A percentile compares a stretch with the other conserved stretches of the same genome.
phyloP scores from a whole-genome alignment of 1,139 yeast genomes.

The Kluyveromyces marxianus region DNA sequence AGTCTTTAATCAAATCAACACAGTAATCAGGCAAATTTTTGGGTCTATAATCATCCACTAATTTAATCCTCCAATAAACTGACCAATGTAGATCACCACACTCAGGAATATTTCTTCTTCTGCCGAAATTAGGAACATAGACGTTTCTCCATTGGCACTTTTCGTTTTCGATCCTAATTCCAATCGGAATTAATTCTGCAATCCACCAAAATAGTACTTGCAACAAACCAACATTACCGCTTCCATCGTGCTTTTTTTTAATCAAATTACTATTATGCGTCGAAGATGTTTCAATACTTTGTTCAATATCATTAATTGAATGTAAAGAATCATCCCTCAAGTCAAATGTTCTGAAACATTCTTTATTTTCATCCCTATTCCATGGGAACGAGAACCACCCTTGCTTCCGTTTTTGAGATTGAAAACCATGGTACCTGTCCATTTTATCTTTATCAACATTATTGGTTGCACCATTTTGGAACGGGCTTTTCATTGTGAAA shows the following conservation, averaged over 20 bases:
- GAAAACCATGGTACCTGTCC: background rate
- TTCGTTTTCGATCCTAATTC: slow-evolving; percentile 40
- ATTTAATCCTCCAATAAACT: slow-evolving; percentile 46
- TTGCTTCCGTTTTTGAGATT: background rate
- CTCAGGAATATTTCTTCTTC: slow-evolving; percentile 41
- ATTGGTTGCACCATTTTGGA: background rate
- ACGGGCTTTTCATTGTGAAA: slow-evolving; percentile 8
- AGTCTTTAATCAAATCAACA: slow-evolving; percentile 18
- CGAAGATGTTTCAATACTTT: background rate
- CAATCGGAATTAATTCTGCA: slow-evolving; percentile 51
- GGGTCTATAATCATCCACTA: slow-evolving; percentile 40
- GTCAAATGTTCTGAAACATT: slow-evolving; percentile 4
- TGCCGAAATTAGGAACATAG: slow-evolving; percentile 48
- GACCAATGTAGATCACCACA: slow-evolving; percentile 55
- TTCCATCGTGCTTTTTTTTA: slow-evolving; percentile 30
- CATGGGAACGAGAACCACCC: background rate
- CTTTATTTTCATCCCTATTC: background rate
- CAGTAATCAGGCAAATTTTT: slow-evolving; percentile 37
- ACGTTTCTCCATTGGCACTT: slow-evolving; percentile 42
- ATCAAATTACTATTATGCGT: background rate
- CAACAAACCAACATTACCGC: slow-evolving; percentile 28
- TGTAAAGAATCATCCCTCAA: background rate
- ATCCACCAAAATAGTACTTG: slow-evolving; percentile 46
- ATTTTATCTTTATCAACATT: slow-evolving; percentile 1
- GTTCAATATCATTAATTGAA: background rate